phyloP scores from a whole-genome alignment of 2,329 filamentous ascomycete genomes.

The Cytospora leucostoma region DNA sequence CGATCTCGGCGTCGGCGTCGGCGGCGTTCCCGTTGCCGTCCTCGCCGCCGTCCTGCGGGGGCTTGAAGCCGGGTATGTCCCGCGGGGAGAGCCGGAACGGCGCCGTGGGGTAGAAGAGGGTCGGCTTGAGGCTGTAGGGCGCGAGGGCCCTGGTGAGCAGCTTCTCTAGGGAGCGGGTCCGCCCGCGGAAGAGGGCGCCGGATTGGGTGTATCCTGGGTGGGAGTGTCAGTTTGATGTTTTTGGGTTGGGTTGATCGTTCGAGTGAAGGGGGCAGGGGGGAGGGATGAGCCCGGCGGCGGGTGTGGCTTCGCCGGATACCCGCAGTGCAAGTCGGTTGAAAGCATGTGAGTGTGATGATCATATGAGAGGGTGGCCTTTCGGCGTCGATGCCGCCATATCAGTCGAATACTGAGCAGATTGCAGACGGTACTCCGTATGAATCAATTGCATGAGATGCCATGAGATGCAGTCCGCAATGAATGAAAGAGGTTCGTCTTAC shows the following conservation, averaged over 20 bases:
- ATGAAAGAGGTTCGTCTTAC: conserved; percentile 39
- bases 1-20: conserved; percentile 48
- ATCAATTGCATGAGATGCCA: background rate
- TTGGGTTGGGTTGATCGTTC: background rate
- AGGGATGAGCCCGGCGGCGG: too few species aligned
- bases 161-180: conserved; percentile 86
- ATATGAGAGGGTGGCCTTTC: too few species aligned
- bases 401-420: too few species aligned
- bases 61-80: conserved; percentile 70
- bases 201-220: conserved; percentile 82
- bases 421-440: background rate
- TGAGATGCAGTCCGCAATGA: background rate
- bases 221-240: background rate
- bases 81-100: conserved; percentile 62
- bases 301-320: too few species aligned
- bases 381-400: too few species aligned
- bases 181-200: conserved; percentile 79
- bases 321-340: too few species aligned
- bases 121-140: conserved; percentile 49
- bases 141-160: conserved; percentile 72
- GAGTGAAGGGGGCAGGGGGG: too few species aligned
- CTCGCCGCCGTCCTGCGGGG: conserved; percentile 42
- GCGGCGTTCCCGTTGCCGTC: conserved; percentile 29
- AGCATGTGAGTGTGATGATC: too few species aligned
- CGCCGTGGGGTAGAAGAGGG: conserved; percentile 68